phyloP scores from a whole-genome alignment of 805 yeast species.

The Nakazawaea molendinolei region DNA sequence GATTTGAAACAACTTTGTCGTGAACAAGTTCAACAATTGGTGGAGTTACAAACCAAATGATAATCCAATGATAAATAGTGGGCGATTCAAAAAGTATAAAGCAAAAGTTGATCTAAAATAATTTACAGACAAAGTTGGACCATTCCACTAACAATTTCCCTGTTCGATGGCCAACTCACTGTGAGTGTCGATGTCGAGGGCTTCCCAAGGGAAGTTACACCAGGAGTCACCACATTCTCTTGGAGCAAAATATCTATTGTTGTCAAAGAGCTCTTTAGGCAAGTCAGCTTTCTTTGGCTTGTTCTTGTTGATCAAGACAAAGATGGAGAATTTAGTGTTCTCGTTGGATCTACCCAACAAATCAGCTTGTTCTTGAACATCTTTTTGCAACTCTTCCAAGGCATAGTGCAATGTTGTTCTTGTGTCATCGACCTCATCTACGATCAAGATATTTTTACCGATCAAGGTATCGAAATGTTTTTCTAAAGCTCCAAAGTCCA shows the following conservation, averaged over 20 bases:
- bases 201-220: conserved; percentile 93
- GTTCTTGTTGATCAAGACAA: conserved; percentile 78
- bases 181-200: conserved; percentile 72
- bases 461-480: conserved; percentile 69
- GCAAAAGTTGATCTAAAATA: no score
- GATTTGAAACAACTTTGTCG: conserved; percentile 83
- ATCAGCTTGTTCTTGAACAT: conserved; percentile 53
- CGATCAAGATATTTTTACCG: conserved; percentile 75
- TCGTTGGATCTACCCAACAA: conserved; percentile 53
- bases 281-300: conserved; percentile 76
- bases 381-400: conserved; percentile 64
- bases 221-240: conserved; percentile 69
- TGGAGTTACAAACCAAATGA: conserved; percentile 44
- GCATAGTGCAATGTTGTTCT: conserved; percentile 88
- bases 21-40: conserved; percentile 82
- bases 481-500: conserved; percentile 68
- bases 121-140: no score
- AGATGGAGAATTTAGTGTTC: conserved; percentile 62
- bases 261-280: conserved; percentile 53
- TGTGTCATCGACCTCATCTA: conserved; percentile 89
- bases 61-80: not conserved
- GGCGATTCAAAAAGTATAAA: not conserved
- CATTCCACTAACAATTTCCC: conserved; percentile 48
- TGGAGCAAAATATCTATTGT: conserved; percentile 67
- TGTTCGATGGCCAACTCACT: conserved; percentile 58